Conservation (phyloP, 352 stramenopile genomes). For the Globisporangium heterothallicum region DNA sequence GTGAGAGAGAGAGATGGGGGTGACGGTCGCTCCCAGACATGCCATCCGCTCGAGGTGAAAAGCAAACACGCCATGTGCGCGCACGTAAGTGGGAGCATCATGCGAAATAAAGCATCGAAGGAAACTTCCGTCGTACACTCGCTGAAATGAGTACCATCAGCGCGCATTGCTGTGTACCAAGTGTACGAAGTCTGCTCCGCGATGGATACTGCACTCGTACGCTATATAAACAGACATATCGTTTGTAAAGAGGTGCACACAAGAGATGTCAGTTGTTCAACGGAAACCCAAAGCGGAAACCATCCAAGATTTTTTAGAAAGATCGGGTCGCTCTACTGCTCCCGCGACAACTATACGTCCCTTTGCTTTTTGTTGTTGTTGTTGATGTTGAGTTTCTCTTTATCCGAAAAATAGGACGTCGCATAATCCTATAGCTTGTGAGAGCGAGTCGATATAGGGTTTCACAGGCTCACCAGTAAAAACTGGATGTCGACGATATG, state of each 20-base stretch:
- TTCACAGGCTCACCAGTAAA: too few species aligned
- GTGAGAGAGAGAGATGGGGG: background rate
- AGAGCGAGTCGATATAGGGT: too few species aligned
- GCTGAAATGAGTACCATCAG: too few species aligned
- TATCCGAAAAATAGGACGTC: conserved; percentile 2
- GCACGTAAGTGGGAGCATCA: too few species aligned
- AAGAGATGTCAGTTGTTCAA: background rate
- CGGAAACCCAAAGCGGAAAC: conserved; percentile 3
- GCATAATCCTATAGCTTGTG: too few species aligned
- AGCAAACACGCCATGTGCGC: background rate
- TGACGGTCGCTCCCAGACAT: background rate
- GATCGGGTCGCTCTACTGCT: background rate
- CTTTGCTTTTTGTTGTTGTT: background rate
- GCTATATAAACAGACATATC: background rate
- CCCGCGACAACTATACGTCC: background rate
- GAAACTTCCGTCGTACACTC: conserved; percentile 10
- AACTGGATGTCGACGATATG: too few species aligned
- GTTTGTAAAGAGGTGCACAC: too few species aligned
- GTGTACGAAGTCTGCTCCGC: background rate
- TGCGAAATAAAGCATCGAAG: conserved; percentile 9
- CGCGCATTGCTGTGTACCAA: too few species aligned
- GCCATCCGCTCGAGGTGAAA: background rate
- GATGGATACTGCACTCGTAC: background rate
- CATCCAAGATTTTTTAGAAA: conserved; percentile 10
- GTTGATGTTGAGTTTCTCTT: too few species aligned